Evolutionary conservation across 202 grass and related monocot species (phyloP), one percentile per base, ranked within the genome.

Genomic region (Setaria viridis): DNA sequence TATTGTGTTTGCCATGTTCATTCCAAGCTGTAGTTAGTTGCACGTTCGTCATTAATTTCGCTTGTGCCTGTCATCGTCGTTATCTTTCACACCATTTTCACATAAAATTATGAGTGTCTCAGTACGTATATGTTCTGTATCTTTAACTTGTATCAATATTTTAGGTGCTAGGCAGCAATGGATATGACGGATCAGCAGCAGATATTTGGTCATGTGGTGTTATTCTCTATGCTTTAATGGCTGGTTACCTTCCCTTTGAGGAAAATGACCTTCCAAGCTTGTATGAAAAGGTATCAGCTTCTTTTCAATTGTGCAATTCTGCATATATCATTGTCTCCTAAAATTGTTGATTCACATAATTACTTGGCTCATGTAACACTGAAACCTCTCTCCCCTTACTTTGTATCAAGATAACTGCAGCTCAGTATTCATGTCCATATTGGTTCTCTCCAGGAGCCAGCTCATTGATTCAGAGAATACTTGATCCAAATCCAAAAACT

Each of bases 161-260:
- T 74, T 93, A 99, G 96, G 96, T 99, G 86, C 88, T 99, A 57
- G 80, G 85, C 73, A 76, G 85, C 15, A 57, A 91, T 54, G 96
- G 96, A 34, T 99, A 99, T 79, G 88, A 94, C 80, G 96, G 96
- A 85, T 92, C 96, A 72, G 90, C 91, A 80, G 91, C 96, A 87
- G 96, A 99, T 79, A 6, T 96, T 82, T 99, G 96, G 96, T 99
- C 96, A 73, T 99, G 96, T 81, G 96, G 96, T 86, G 93, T 96
- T 85, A 95, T 99, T 81, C 90, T 99, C n/a, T 99, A 84, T 69
- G 90, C 95, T 89, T 93, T 99, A 86, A 95, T 99, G 91, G 96
- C 93, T 66, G 96, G 96, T 66, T 99, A 86, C 86, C 96, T 99
- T 92, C 93, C 96, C 11, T 99, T 99, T 72, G 86, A 87, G 77